Evolutionary conservation across 805 yeast species (phyloP).

Genomic region (Candida saitoana): DNA sequence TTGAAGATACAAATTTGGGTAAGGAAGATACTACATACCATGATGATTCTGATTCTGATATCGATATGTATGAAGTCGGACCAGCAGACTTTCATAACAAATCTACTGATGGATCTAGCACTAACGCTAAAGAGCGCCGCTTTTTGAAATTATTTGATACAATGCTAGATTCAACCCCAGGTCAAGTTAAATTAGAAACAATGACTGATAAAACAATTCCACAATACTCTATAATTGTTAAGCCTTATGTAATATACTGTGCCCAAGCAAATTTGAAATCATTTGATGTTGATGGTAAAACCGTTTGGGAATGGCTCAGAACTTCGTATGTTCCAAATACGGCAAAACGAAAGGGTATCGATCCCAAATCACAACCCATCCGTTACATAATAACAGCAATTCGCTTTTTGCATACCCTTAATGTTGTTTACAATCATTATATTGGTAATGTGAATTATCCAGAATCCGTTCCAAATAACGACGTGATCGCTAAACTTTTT

Average conservation of each 20-base stretch:
- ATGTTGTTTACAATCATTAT: neutral
- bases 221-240: neutral
- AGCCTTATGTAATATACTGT: neutral
- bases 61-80: neutral
- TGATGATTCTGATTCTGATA: neutral
- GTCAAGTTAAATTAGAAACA: neutral
- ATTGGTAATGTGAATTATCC: conserved; percentile 1
- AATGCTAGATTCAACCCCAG: neutral
- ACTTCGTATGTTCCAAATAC: neutral
- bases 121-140: neutral
- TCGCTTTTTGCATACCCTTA: neutral
- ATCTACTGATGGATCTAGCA: neutral
- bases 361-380: neutral
- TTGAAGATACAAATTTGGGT: neutral
- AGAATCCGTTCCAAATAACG: neutral
- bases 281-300: neutral
- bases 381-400: neutral
- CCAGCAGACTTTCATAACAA: neutral
- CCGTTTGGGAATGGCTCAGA: neutral
- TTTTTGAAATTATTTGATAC: neutral
- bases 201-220: neutral
- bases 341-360: neutral
- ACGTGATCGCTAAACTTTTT: neutral
- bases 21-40: neutral
- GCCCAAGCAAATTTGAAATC: neutral